Evolutionary conservation across 2,329 filamentous ascomycete species (phyloP), one percentile per base, ranked within the genome.

Genomic region (Pseudocercospora eumusae): DNA sequence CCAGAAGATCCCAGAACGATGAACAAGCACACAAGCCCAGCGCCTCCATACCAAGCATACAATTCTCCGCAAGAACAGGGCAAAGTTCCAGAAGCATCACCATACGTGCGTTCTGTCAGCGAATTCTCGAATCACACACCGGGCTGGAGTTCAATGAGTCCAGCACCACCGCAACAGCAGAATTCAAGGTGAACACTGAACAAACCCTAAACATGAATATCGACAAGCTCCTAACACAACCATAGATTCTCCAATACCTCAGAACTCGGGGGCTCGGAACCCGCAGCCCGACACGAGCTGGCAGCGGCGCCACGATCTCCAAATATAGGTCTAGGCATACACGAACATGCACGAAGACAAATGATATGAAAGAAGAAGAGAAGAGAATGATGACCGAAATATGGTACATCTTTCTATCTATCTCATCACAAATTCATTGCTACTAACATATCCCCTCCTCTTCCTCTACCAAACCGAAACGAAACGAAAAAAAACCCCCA

Each of bases 241-340:
- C 31, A 31, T 27, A 60, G 58, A 47, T 56, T 60, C 25, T 55
- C 50, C 18, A 52, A 60, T 7, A 55, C 40, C 4, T 60, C 50
- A 55, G 58, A 60, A 31, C 58, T 60, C 5, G 58, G 50, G 25
- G 58, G 49, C 23, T 40, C 36, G 8, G 25, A 55, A 11, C 58
- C 58, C 1, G 27, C 13, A 11, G 8, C 10, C 11, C 33, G 49
- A 3, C 58, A 60, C 28, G 58, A 60, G 10, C 50, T 60, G 5
- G 45, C 45, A 15, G 58, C 58, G 13, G 40, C 50, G 18, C 50
- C 58, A 11, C 23, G 36, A 23, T 47, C 58, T 18, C 47, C 47
- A 25, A 15, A 52, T 28, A 25, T 31, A 28, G 27, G 49, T 4
- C 42, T 54, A 15, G 50, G 50, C 5, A 45, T 60, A 33, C 40